Evolutionary conservation across 1,284 basidiomycete genomes (phyloP).

Genomic region (Puccinia polysora): DNA sequence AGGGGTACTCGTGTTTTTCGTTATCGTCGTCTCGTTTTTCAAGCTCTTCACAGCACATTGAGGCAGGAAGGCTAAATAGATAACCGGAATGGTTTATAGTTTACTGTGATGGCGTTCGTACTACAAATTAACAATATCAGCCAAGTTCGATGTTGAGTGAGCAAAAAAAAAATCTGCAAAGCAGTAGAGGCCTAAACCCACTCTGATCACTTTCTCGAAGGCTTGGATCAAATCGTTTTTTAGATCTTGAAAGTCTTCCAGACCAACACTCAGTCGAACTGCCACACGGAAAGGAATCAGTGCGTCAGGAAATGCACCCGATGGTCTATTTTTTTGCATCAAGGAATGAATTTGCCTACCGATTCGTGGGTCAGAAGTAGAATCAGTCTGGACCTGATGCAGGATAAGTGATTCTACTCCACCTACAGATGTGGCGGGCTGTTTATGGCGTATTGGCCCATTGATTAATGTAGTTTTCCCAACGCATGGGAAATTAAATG

Average conservation of each 20-base stretch:
- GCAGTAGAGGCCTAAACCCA: neutral
- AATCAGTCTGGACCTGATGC: conserved; percentile 66
- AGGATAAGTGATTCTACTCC: conserved; percentile 86
- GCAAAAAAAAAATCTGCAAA: too few species aligned
- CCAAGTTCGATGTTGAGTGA: neutral
- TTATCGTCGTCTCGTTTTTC: too few species aligned
- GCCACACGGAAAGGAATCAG: neutral
- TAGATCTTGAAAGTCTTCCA: conserved; percentile 38
- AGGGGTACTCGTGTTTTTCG: too few species aligned
- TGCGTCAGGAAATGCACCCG: neutral
- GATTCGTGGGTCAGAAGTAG: conserved; percentile 64
- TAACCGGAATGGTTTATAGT: too few species aligned
- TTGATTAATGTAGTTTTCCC: neutral
- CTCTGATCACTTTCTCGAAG: conserved; percentile 33
- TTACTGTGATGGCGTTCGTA: conserved; percentile 33
- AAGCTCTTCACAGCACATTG: too few species aligned
- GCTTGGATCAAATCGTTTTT: conserved; percentile 39
- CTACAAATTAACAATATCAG: neutral
- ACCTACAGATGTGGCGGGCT: conserved; percentile 83
- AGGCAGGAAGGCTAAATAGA: too few species aligned
- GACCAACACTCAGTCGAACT: conserved; percentile 33
- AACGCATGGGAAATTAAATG: neutral
- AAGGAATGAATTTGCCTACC: conserved; percentile 29
- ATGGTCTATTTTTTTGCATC: neutral
- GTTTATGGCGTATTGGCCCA: conserved; percentile 1